These are phyloP conservation scores for Blastocystis sp. DNA, from an alignment of 352 stramenopile genomes.

Conservation along the genomic window DNA sequence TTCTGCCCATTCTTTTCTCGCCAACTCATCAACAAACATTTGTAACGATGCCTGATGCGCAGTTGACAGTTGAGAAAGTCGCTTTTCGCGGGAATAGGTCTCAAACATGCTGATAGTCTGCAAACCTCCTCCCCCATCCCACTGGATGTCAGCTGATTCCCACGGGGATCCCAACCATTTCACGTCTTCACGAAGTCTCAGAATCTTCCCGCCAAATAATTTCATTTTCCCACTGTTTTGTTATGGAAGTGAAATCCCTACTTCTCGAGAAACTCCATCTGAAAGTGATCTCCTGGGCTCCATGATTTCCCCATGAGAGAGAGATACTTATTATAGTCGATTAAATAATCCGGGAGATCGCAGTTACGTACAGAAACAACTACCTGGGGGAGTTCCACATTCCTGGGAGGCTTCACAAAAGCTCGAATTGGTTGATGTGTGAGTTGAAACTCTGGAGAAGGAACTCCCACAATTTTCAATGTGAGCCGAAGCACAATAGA, in stretches of 20 bases:
- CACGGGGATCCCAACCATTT: background rate
- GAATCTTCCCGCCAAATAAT: background rate
- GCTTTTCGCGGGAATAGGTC: background rate
- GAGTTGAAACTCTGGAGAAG: background rate
- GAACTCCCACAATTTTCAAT: constrained; percentile 38
- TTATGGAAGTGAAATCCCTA: background rate
- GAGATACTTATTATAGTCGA: background rate
- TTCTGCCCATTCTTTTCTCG: background rate
- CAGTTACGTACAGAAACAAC: constrained; percentile 60
- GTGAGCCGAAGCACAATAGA: constrained; percentile 33
- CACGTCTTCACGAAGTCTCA: background rate
- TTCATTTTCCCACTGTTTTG: background rate
- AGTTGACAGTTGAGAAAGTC: background rate
- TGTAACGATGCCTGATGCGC: background rate
- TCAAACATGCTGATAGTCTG: constrained; percentile 51
- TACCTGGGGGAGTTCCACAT: constrained; percentile 12
- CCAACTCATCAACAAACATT: background rate
- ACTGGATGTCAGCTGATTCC: constrained; percentile 22
- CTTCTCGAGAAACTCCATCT: constrained; percentile 44
- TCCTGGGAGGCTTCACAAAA: background rate
- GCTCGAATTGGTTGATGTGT: background rate
- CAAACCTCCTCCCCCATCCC: constrained; percentile 7
- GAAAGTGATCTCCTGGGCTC: constrained; percentile 1
- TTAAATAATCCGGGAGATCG: constrained; percentile 63
- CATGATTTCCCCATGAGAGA: constrained; percentile 4